A percentile compares a stretch with the other conserved stretches of the same genome.
These are phyloP conservation scores for Fomitopsis palustris DNA, from an alignment of 1,284 basidiomycete genomes.

Conservation along the genomic window DNA sequence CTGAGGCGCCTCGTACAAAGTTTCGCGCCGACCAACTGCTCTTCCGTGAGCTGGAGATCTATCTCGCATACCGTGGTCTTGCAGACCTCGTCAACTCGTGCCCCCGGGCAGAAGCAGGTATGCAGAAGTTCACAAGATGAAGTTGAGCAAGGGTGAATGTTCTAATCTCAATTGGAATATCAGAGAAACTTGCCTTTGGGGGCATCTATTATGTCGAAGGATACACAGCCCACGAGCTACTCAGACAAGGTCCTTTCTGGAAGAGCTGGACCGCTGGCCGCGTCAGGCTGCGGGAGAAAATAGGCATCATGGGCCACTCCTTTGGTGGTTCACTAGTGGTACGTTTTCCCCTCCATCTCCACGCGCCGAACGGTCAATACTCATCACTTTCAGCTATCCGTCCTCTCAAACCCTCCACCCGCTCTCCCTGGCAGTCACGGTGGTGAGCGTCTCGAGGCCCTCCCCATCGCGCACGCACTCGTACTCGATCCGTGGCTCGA, in stretches of 20 bases:
- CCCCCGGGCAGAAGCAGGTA: conserved; percentile 1
- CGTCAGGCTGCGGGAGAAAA: conserved; percentile 38
- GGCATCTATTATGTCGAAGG: conserved; percentile 16
- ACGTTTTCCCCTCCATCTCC: conserved; percentile 22
- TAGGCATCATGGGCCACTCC: conserved; percentile 67
- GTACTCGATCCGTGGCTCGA: conserved; percentile 80
- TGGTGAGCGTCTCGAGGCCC: conserved; percentile 15
- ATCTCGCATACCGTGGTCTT: conserved; percentile 43
- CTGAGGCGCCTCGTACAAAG: conserved; percentile 8
- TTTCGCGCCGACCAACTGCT: conserved; percentile 59
- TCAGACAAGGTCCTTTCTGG: conserved; percentile 17
- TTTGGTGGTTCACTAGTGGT: conserved; percentile 77
- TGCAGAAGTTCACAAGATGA: neutral
- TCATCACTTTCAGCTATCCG: conserved; percentile 40
- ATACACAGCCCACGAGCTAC: neutral
- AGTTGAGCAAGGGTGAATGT: neutral
- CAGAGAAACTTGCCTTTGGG: neutral
- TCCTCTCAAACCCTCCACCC: conserved; percentile 46
- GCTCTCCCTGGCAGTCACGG: conserved; percentile 24
- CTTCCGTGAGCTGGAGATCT: conserved; percentile 64
- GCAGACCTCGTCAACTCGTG: conserved; percentile 12
- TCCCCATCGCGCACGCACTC: conserved; percentile 54
- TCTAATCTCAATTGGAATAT: neutral
- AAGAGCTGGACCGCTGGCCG: conserved; percentile 18
- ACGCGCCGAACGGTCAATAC: conserved; percentile 10